Percentiles rank a stretch among this genome's conserved stretches.
phyloP scores from a whole-genome alignment of 129 eudicot genomes.

The Saussurea involucrata region DNA sequence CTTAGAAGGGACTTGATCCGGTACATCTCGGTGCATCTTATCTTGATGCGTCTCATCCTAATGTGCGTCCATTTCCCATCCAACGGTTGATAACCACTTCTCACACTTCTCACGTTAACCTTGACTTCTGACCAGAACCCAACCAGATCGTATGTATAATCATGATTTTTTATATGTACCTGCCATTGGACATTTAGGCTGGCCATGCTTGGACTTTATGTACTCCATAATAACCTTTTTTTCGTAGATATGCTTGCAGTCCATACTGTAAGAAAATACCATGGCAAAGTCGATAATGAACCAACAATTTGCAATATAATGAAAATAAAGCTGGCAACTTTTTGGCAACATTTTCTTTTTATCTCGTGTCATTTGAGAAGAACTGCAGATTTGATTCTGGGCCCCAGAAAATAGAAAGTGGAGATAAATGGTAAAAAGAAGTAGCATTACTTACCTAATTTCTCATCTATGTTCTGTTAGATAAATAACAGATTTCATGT shows the following conservation, averaged over 20 bases:
- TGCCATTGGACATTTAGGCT: slow-evolving; percentile 66
- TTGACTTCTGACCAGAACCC: no score
- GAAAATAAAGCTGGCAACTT: neutral
- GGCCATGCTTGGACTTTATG: slow-evolving; percentile 41
- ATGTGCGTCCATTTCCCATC: no score
- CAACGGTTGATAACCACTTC: no score
- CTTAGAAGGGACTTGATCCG: no score
- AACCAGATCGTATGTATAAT: neutral
- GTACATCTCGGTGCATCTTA: no score
- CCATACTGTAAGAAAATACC: slow-evolving; percentile 45
- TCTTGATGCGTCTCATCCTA: no score
- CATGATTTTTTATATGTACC: slow-evolving; percentile 34
- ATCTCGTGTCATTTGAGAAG: neutral
- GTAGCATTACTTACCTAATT: neutral
- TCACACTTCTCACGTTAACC: no score
- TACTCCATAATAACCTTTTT: slow-evolving; percentile 58
- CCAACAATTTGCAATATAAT: neutral
- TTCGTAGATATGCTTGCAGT: slow-evolving; percentile 92
- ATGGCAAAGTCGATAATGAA: neutral
- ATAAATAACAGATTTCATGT: neutral
- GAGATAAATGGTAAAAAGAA: neutral
- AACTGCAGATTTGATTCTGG: neutral
- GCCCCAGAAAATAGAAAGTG: neutral
- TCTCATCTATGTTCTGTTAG: no score
- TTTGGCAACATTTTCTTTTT: neutral